Percentiles rank a stretch among this genome's conserved stretches.
phyloP scores from a whole-genome alignment of 2,329 filamentous ascomycete genomes.

The Fusarium sp. region DNA sequence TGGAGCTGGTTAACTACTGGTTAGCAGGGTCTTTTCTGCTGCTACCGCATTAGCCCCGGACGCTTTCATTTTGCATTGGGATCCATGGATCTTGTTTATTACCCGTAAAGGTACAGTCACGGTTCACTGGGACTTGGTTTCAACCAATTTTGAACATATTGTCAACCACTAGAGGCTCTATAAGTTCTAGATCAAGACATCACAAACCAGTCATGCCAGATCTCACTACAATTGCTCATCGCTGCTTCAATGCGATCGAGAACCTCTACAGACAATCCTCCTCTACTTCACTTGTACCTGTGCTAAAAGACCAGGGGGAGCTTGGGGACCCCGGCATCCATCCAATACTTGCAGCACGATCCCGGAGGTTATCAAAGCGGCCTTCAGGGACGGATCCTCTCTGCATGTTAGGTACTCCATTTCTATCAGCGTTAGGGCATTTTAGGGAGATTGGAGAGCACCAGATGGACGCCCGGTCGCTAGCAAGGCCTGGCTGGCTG shows the following conservation, averaged over 20 bases:
- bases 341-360: conserved; percentile 19
- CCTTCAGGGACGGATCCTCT: conserved; percentile 29
- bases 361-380: conserved; percentile 35
- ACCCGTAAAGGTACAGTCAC: conserved; percentile 8
- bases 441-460: conserved; percentile 21
- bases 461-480: conserved; percentile 5
- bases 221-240: background rate
- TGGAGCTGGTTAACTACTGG: conserved; percentile 28
- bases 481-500: conserved; percentile 4
- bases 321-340: conserved; percentile 15
- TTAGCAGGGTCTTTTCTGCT: conserved; percentile 22
- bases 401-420: conserved; percentile 31
- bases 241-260: background rate
- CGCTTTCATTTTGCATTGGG: conserved; percentile 32
- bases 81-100: conserved; percentile 23
- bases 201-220: background rate
- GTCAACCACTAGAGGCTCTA: background rate
- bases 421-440: conserved; percentile 24
- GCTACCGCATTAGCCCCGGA: conserved; percentile 31
- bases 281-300: conserved; percentile 24
- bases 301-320: conserved; percentile 14
- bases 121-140: background rate
- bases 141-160: no score
- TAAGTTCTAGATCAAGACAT: background rate
- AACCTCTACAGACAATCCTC: background rate